phyloP scores from a whole-genome alignment of 2,329 filamentous ascomycete species.

The Plenodomus biglobosus region DNA sequence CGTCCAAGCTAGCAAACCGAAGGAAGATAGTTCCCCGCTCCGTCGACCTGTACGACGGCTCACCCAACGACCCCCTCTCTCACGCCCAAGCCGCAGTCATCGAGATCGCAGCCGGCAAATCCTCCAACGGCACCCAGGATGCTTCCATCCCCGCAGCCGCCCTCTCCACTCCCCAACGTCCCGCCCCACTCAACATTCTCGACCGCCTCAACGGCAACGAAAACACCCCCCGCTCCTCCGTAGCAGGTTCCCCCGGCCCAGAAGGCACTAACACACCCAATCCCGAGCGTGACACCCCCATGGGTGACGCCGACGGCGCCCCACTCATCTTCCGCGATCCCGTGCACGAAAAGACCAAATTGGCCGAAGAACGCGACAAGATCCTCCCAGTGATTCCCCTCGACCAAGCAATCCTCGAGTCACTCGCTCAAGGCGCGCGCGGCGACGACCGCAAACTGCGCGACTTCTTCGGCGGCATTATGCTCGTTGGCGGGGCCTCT shows the following conservation, averaged over 20 bases:
- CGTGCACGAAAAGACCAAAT: constrained; percentile 52
- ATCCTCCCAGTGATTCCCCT: constrained; percentile 81
- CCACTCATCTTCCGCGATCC: constrained; percentile 46
- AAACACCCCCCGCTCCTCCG: constrained; percentile 79
- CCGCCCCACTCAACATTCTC: constrained; percentile 70
- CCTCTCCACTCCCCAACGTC: constrained; percentile 56
- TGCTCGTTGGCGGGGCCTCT: constrained; percentile 43
- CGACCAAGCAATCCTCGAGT: constrained; percentile 86
- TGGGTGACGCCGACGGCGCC: constrained; percentile 40
- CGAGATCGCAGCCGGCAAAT: constrained; percentile 51
- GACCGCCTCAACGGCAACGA: constrained; percentile 68
- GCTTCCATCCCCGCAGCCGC: constrained; percentile 39
- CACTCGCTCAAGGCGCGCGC: constrained; percentile 81
- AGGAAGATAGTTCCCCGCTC: constrained; percentile 83
- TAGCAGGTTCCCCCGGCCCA: constrained; percentile 83
- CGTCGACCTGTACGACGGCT: constrained; percentile 89
- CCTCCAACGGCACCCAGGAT: constrained; percentile 41
- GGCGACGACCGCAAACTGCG: constrained; percentile 91
- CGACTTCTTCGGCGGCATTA: constrained; percentile 64
- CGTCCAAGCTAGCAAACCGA: constrained; percentile 74
- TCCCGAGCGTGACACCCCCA: constrained; percentile 51
- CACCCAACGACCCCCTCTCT: constrained; percentile 87
- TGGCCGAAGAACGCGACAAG: constrained; percentile 71
- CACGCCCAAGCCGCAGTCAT: constrained; percentile 74
- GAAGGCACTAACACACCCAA: constrained; percentile 77